Percentiles rank a stretch among this genome's conserved stretches.
These are phyloP conservation scores for Chenopodium album DNA, from an alignment of 148 eudicot species.

Conservation along the genomic window DNA sequence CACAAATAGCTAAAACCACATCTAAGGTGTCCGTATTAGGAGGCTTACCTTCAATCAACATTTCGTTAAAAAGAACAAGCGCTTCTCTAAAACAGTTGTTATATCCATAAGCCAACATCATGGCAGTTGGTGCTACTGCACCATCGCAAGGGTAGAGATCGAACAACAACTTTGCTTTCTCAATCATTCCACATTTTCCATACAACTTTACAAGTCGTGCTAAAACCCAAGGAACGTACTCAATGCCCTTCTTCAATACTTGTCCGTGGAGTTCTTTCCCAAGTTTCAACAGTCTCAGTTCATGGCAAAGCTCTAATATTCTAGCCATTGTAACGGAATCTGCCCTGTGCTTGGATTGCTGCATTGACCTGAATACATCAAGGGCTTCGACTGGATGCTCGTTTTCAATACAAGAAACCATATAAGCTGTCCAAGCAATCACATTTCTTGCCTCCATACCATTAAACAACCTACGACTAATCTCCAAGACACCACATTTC, in stretches of 20 bases:
- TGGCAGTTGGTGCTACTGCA: constrained; percentile 56
- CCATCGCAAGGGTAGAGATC: constrained; percentile 50
- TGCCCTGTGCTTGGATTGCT: constrained; percentile 66
- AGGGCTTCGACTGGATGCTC: constrained; percentile 51
- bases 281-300: constrained; percentile 44
- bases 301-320: constrained; percentile 47
- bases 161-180: constrained; percentile 56
- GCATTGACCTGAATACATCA: constrained; percentile 69
- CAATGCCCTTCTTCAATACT: constrained; percentile 53
- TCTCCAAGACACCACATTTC: constrained; percentile 58
- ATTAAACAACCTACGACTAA: constrained; percentile 49
- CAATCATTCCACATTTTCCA: constrained; percentile 54
- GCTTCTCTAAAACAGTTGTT: constrained; percentile 45
- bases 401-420: constrained; percentile 49
- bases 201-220: constrained; percentile 63
- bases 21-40: constrained; percentile 53
- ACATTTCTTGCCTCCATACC: constrained; percentile 61
- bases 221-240: constrained; percentile 50
- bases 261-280: constrained; percentile 83
- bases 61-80: constrained; percentile 43
- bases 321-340: constrained; percentile 64
- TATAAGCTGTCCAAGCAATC: constrained; percentile 80
- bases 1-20: constrained; percentile 53
- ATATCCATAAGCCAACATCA: constrained; percentile 64
- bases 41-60: constrained; percentile 43